A percentile compares a stretch with the other conserved stretches of the same genome.
phyloP scores from a whole-genome alignment of 163 green algal genomes.

The Chloroidium sp. region DNA sequence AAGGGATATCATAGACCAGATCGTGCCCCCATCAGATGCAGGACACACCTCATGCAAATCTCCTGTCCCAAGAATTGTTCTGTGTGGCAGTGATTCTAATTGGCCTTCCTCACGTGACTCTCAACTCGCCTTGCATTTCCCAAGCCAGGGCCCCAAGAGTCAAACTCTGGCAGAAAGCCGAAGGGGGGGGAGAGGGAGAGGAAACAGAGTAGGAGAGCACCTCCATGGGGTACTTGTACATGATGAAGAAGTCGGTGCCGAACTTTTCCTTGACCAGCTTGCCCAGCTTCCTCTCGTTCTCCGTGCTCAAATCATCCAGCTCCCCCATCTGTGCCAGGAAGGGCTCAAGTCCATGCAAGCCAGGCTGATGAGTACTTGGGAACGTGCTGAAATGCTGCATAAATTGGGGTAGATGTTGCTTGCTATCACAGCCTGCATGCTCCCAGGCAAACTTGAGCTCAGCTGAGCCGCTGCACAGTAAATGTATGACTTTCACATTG shows the following conservation, averaged over 20 bases:
- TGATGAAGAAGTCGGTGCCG: constrained; percentile 95
- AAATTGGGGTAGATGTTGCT: neutral
- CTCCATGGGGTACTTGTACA: constrained; percentile 67
- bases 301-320: constrained; percentile 85
- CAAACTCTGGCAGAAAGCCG: neutral
- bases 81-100: too few relatives aligned
- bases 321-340: constrained; percentile 57
- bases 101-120: too few relatives aligned
- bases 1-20: too few relatives aligned
- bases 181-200: neutral
- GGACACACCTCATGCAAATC: too few relatives aligned
- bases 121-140: too few relatives aligned
- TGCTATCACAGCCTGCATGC: neutral
- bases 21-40: too few relatives aligned
- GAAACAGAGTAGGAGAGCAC: constrained; percentile 11
- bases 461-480: too few relatives aligned
- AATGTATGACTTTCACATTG: too few relatives aligned
- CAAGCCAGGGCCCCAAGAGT: neutral
- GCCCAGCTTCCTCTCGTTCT: constrained; percentile 84
- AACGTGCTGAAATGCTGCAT: neutral
- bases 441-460: too few relatives aligned
- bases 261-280: constrained; percentile 90
- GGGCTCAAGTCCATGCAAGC: neutral
- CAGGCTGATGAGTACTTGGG: neutral
- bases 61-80: too few relatives aligned